Evolutionary conservation across 225 moss, liverwort and hornwort species (phyloP).

Genomic region (Pseudisothecium myosuroides): DNA sequence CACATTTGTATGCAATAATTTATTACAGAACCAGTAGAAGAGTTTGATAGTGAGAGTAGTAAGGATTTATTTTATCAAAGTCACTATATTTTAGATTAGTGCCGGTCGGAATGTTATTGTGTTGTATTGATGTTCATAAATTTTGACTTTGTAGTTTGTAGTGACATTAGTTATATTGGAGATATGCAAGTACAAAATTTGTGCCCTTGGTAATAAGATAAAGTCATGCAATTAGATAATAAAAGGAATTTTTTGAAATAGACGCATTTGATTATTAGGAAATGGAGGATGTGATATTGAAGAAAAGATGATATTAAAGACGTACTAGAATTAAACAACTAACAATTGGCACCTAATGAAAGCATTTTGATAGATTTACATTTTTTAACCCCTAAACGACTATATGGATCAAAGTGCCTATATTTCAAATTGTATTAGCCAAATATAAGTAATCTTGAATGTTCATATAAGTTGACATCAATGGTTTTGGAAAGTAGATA

Average conservation of each 20-base stretch:
- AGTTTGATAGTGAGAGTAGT: background rate
- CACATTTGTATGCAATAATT: background rate
- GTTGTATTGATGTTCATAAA: background rate
- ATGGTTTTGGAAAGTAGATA: background rate
- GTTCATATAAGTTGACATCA: background rate
- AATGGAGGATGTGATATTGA: background rate
- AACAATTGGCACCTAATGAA: background rate
- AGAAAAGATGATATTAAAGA: background rate
- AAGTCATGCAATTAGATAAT: background rate
- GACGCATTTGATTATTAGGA: no score
- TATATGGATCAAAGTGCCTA: background rate
- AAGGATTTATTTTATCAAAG: background rate
- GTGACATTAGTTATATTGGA: background rate
- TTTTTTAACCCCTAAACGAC: background rate
- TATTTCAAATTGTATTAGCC: background rate
- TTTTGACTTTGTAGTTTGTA: background rate
- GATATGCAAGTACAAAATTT: accelerated
- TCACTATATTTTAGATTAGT: background rate
- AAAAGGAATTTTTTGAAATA: accelerated
- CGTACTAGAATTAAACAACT: accelerated
- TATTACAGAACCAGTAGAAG: background rate
- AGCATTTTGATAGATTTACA: background rate
- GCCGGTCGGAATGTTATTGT: background rate
- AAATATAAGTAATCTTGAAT: background rate
- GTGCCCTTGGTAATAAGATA: background rate